Evolutionary conservation across 495 filamentous ascomycete genomes (phyloP), one percentile per base, ranked within the genome.

Genomic region (Hyphodiscus hymeniophilus): DNA sequence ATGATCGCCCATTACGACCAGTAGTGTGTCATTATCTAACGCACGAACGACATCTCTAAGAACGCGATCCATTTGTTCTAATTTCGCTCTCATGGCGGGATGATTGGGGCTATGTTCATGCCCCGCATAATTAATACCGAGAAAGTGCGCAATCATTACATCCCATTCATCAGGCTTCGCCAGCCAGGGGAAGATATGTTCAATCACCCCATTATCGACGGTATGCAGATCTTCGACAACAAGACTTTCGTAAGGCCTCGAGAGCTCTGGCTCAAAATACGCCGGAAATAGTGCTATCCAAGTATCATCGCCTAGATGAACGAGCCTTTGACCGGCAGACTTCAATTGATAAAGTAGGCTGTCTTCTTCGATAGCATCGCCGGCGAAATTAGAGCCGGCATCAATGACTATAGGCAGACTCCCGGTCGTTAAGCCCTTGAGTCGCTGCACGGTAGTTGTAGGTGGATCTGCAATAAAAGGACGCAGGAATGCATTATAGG

Each of bases 221-320:
- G 94, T 97, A 58, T 96, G 89, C 59, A 98, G 63, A 63, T 98
- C 92, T 89, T 89, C 95, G 3, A 96, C 92, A 60, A 97, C 95
- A 65, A 98, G 90, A 35, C 91, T 96, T 63, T 97, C 90, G 61
- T 94, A 96, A 2, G 92, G 77, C 50, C 72, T 73, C 47, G 87
- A 92, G 42, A 97, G 75, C 33, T 89, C 83, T 2, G 75, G 68
- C 60, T 95, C 83, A 58, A 98, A 97, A 62, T 94, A 87, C 6
- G 77, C 87, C 0, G 94, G 94, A 58, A 96, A 98, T 32, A 98
- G 66, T 28, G 85, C 69, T 46, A 87, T 85, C 92, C 92, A 98
- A 7, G 92, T 98, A 64, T 98, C 91, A 59, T 98, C 92, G 8
- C 92, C 92, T 33, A 97, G 73, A 57, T 97, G 94, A 20, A 89